These are phyloP conservation scores for Neonectria neomacrospora DNA, from an alignment of 2,329 filamentous ascomycete species.

Conservation along the genomic window DNA sequence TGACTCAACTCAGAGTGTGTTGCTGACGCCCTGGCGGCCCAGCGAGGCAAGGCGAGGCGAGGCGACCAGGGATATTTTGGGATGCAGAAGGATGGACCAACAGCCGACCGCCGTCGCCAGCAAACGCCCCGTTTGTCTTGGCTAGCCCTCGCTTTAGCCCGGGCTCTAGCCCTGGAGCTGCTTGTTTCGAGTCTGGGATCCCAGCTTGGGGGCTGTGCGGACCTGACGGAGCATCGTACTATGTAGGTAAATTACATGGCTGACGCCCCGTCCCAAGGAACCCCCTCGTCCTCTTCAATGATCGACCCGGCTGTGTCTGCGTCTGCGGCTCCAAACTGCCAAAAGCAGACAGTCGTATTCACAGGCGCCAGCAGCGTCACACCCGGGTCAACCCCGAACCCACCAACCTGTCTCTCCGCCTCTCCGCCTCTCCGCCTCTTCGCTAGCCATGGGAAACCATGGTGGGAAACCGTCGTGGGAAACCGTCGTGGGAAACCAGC, in stretches of 20 bases:
- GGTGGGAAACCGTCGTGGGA: neutral
- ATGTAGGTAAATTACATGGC: slow-evolving; percentile 3
- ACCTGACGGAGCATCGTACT: neutral
- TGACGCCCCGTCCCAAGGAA: neutral
- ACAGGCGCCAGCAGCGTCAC: neutral
- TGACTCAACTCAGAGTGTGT: slow-evolving; percentile 10
- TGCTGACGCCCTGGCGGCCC: slow-evolving; percentile 20
- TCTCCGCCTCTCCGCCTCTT: neutral
- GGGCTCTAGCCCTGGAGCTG: slow-evolving; percentile 8
- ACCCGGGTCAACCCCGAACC: neutral
- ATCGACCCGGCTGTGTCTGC: slow-evolving; percentile 9
- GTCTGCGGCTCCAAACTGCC: slow-evolving; percentile 11
- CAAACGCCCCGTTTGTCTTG: neutral
- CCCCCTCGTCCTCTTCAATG: neutral
- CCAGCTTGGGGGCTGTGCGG: slow-evolving; percentile 20
- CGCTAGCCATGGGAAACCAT: neutral
- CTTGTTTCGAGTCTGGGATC: slow-evolving; percentile 23
- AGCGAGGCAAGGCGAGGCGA: slow-evolving; percentile 7
- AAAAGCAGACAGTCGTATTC: slow-evolving; percentile 25
- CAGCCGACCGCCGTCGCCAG: neutral
- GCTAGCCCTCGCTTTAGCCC: neutral
- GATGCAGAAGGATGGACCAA: slow-evolving; percentile 6
- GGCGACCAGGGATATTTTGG: slow-evolving; percentile 23
- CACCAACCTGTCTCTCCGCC: neutral
- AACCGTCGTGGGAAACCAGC: neutral